Evolutionary conservation across 2,329 filamentous ascomycete genomes (phyloP).

Genomic region (Talaromyces amestolkiae): DNA sequence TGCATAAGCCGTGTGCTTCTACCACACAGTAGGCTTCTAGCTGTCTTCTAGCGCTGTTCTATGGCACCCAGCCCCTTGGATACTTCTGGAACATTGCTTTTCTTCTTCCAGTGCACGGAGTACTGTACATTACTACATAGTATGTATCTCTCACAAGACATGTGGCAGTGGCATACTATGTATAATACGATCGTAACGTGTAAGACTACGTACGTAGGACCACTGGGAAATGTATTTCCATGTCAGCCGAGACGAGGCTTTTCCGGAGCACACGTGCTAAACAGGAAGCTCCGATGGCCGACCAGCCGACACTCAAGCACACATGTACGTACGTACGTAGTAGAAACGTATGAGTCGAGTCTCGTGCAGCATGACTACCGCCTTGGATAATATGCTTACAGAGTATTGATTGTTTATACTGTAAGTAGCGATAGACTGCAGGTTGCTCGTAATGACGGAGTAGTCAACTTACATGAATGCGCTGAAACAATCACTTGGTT

Average conservation of each 20-base stretch:
- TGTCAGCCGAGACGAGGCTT: not conserved
- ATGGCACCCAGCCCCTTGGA: not conserved
- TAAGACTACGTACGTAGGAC: not conserved
- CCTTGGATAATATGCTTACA: not conserved
- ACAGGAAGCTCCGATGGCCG: not conserved
- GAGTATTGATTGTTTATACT: not conserved
- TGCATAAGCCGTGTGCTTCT: not conserved
- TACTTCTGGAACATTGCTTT: not conserved
- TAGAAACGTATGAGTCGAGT: not conserved
- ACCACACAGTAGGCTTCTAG: not conserved
- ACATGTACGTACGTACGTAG: not conserved
- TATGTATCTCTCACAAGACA: not conserved
- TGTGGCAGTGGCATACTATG: not conserved
- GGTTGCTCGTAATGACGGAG: not conserved
- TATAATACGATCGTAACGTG: not conserved
- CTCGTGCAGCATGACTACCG: not conserved
- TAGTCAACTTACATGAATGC: not conserved
- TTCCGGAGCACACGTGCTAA: not conserved
- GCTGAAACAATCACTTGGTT: not conserved
- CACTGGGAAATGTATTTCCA: not conserved
- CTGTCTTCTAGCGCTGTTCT: slow-evolving; percentile 1
- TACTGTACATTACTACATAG: too few relatives aligned
- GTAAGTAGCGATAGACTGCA: not conserved
- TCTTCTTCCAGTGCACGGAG: not conserved
- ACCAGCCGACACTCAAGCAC: not conserved